Evolutionary conservation across 768 basidiomycete species (phyloP).

Genomic region (Tulasnella sp.): DNA sequence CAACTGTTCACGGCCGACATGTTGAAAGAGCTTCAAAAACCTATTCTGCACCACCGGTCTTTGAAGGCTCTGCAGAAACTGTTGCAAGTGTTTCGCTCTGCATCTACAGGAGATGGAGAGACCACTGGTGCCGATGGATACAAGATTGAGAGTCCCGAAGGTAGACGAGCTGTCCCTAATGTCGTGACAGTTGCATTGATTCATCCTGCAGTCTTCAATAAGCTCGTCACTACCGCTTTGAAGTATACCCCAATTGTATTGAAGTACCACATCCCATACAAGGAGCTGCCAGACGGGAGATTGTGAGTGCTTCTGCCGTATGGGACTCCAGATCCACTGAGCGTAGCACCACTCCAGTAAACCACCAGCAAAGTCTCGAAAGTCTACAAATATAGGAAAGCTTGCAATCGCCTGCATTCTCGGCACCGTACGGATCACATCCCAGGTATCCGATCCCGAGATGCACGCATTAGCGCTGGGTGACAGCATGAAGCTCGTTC

Average conservation of each 20-base stretch:
- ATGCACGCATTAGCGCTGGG: conserved; percentile 55
- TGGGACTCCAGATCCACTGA: background rate
- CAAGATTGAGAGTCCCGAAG: conserved; percentile 69
- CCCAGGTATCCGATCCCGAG: conserved; percentile 56
- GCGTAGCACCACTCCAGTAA: conserved; percentile 41
- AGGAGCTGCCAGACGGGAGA: conserved; percentile 67
- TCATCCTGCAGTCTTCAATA: conserved; percentile 66
- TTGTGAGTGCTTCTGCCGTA: conserved; percentile 45
- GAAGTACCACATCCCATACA: conserved; percentile 77
- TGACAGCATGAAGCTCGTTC: conserved; percentile 81
- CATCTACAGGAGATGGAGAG: conserved; percentile 72
- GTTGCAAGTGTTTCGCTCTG: conserved; percentile 82
- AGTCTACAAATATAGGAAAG: conserved; percentile 76
- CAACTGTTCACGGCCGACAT: conserved; percentile 48
- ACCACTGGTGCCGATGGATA: conserved; percentile 48
- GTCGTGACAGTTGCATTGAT: conserved; percentile 11
- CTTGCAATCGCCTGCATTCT: conserved; percentile 81
- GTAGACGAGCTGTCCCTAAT: conserved; percentile 29
- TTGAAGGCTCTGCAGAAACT: conserved; percentile 71
- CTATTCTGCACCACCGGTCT: conserved; percentile 75
- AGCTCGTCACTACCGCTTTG: conserved; percentile 74
- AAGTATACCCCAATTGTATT: conserved; percentile 86
- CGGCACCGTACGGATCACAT: conserved; percentile 68
- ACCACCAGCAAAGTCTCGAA: conserved; percentile 63
- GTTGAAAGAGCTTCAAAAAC: conserved; percentile 76